These are phyloP conservation scores for Sarocladium oryzae DNA, from an alignment of 2,329 filamentous ascomycete genomes.

Conservation along the genomic window DNA sequence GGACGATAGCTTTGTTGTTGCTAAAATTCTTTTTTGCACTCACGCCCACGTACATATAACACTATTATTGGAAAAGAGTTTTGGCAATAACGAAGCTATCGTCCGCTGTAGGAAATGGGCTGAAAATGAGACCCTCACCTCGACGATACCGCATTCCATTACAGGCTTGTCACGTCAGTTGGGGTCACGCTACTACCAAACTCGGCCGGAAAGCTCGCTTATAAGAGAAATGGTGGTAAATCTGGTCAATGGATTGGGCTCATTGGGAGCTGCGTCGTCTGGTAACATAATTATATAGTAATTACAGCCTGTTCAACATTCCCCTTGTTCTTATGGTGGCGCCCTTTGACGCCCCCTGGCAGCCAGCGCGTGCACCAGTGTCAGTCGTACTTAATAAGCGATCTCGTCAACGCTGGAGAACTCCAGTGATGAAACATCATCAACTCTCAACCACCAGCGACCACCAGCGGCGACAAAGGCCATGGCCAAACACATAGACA, in stretches of 20 bases:
- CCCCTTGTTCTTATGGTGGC: neutral
- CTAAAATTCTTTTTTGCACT: too few relatives aligned
- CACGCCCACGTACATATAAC: too few relatives aligned
- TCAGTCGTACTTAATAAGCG: neutral
- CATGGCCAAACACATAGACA: neutral
- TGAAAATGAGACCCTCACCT: too few relatives aligned
- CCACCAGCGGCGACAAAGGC: neutral
- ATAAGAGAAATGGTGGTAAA: neutral
- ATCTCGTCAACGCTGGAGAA: neutral
- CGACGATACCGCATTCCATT: too few relatives aligned
- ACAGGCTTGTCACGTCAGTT: too few relatives aligned
- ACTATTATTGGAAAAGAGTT: too few relatives aligned
- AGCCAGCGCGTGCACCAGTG: too few relatives aligned
- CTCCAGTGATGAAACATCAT: neutral
- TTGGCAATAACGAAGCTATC: too few relatives aligned
- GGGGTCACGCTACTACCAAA: too few relatives aligned
- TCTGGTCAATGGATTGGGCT: neutral
- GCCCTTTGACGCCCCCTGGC: too few relatives aligned
- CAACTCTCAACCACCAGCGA: neutral
- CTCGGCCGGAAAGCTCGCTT: neutral
- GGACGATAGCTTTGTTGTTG: too few relatives aligned
- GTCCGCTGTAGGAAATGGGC: too few relatives aligned
- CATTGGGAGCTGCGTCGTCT: neutral
- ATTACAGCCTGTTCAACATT: neutral
- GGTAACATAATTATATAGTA: neutral